Base-by-base conservation (phyloP, 495 filamentous ascomycete species). In the Aspergillus haitiensis region DNA sequence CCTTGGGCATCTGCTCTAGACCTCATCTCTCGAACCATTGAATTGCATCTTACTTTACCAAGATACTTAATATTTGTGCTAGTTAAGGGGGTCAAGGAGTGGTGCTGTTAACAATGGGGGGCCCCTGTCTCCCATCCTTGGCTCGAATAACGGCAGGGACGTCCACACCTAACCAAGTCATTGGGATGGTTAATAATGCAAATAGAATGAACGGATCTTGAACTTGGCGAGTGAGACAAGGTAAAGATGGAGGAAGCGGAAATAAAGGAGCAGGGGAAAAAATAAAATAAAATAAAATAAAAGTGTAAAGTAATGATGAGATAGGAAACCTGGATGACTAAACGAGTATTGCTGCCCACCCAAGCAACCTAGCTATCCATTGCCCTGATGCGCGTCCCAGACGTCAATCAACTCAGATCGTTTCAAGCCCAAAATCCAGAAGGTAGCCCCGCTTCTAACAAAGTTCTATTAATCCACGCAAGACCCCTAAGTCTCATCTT, bases 261-360 rank as follows among this genome's bases (percentile, higher is more conserved):
- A 48, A 18, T 13, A 9, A 16, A 47, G 45, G 45, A 18, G 21
- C 15, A 51, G 13, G 21, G 21, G 10, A 50, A 31, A 31, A 12
- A 51, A 51, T 33, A 51, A 18, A 16, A 50, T 46, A 46, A 46
- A 32, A 34, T 11, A 33, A 48, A 8, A 3, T 33, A 51, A 56
- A 11, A 9, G 13, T 27, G 21, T 27, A 27, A 27, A 27, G 21
- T 27, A 27, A 27, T 27, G 3, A 27, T 27, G 3, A 27, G 5
- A 47, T 33, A 31, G 36, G 33, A 57, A 45, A 39, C 11, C 18
- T n/a, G 34, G 31, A 46, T 34, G 34, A 56, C 54, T 56, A 52
- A 64, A 68, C 65, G 60, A 69, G 58, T 61, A 68, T 60, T 64
- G 67, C 67, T 68, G 66, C 70, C 68, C 65, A 65, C 64, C 67